Evolutionary conservation across 1,139 yeast genomes (phyloP), one percentile per base, ranked within the genome.

Genomic region (Arxiozyma telluris): DNA sequence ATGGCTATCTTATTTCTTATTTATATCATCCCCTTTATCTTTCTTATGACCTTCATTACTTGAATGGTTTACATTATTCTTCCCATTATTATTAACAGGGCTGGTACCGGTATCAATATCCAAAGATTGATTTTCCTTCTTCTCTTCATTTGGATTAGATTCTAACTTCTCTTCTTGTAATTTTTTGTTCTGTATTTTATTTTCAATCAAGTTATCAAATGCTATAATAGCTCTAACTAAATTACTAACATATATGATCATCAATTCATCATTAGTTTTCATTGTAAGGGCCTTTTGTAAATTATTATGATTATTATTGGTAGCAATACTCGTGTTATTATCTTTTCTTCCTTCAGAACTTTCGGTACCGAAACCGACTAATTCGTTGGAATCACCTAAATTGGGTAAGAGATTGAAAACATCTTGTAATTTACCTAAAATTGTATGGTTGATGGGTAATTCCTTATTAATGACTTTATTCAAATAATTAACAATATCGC

Each of bases 171-270:
- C 73, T 34, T 34, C 39, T 54, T 74, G 76, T 57, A 82, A 79
- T 62, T 78, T 80, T 65, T 82, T 83, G 70, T 90, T 90, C 63
- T 88, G 89, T 62, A 93, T 84, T 72, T 93, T 93, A 74, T 94
- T 94, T 65, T 93, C 98, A 68, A 94, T 93, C 70, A 94, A 79
- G 70, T 94, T 96, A 72, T 94, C 96, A 79, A 93, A 91, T 18
- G 98, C 96, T 68, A 93, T 87, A 64, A 93, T 93, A 20, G 98
- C 88, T 65, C 98, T 81, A 23, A 93, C 96, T 64, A 94, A 76
- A 50, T 94, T 85, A 65, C 94, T 82, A 59, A 93, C 82, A 68
- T 94, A 94, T 41, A 94, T 83, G 67, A 90, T 80, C 98, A 94
- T 93, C 62, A 94, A 76, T 70, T 93, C 96, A 66, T 94, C 99